Conservation (phyloP, 139 green algal genomes). For the Deuterostichococcus epilithicus region DNA sequence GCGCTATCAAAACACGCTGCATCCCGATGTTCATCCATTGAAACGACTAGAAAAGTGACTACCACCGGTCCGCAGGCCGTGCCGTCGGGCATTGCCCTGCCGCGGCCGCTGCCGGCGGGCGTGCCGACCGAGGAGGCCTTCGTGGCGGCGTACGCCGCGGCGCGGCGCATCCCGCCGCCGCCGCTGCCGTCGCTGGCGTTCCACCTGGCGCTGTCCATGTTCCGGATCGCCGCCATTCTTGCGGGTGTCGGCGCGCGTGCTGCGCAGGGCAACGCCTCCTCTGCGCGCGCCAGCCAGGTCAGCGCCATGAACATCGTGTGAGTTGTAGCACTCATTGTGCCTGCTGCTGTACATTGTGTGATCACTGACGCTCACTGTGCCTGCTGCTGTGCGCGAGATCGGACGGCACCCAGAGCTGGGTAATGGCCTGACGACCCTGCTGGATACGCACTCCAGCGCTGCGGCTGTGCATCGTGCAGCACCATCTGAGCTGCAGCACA, state of each 20-base stretch:
- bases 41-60: too few relatives aligned
- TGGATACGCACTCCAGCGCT: too few relatives aligned
- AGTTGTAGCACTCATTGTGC: too few relatives aligned
- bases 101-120: conserved; percentile 49
- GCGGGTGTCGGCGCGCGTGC: conserved; percentile 78
- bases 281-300: conserved; percentile 49
- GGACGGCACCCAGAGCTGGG: too few relatives aligned
- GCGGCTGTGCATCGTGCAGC: too few relatives aligned
- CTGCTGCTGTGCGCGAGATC: too few relatives aligned
- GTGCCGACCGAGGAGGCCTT: conserved; percentile 77
- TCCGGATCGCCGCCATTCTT: conserved; percentile 88
- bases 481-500: too few relatives aligned
- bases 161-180: conserved; percentile 36
- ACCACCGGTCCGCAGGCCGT: conserved; percentile 9
- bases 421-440: too few relatives aligned
- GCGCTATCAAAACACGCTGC: too few relatives aligned
- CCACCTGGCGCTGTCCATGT: conserved; percentile 89
- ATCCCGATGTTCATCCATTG: too few relatives aligned
- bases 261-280: conserved; percentile 82
- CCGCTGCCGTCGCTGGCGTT: conserved; percentile 70
- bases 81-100: conserved; percentile 8
- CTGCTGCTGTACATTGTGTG: too few relatives aligned
- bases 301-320: conserved; percentile 8
- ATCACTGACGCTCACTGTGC: too few relatives aligned
- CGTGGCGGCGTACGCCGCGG: conserved; percentile 69